Percentiles rank a stretch among this genome's conserved stretches.
Conservation (phyloP, 306 rosid genomes). For the Inga leiocalycina region DNA sequence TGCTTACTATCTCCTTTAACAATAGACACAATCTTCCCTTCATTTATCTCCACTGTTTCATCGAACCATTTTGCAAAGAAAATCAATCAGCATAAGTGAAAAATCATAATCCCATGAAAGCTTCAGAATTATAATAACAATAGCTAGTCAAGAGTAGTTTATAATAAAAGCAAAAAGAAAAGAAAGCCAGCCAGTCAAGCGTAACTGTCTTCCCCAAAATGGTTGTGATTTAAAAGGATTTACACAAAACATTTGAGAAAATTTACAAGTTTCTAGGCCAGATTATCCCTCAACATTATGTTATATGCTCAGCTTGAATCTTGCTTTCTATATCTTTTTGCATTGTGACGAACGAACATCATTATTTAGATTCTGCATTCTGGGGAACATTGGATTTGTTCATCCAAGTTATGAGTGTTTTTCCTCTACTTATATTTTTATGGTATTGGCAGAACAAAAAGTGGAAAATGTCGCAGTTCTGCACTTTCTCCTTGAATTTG, state of each 20-base stretch:
- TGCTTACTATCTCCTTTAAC: slow-evolving; percentile 57
- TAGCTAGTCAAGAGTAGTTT: slow-evolving; percentile 24
- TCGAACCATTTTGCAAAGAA: slow-evolving; percentile 22
- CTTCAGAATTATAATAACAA: slow-evolving; percentile 9
- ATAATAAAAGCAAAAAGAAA: neutral
- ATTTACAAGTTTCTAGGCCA: neutral
- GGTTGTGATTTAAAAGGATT: neutral
- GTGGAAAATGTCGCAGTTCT: neutral
- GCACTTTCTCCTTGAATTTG: neutral
- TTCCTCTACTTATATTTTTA: neutral
- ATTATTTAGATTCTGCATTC: neutral
- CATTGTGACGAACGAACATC: neutral
- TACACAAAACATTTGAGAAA: neutral
- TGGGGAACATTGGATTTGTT: neutral
- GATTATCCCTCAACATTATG: neutral
- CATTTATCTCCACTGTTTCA: slow-evolving; percentile 77
- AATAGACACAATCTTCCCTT: slow-evolving; percentile 68
- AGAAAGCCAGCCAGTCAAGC: neutral
- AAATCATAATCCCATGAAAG: neutral
- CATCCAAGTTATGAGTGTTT: neutral
- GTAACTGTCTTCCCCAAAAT: slow-evolving; percentile 16
- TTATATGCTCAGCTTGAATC: neutral
- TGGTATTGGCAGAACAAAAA: neutral
- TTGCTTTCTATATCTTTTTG: neutral
- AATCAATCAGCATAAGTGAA: slow-evolving; percentile 17